A percentile compares a stretch with the other conserved stretches of the same genome.
Conservation (phyloP, 805 yeast species). For the Phaffomyces thermotolerans region DNA sequence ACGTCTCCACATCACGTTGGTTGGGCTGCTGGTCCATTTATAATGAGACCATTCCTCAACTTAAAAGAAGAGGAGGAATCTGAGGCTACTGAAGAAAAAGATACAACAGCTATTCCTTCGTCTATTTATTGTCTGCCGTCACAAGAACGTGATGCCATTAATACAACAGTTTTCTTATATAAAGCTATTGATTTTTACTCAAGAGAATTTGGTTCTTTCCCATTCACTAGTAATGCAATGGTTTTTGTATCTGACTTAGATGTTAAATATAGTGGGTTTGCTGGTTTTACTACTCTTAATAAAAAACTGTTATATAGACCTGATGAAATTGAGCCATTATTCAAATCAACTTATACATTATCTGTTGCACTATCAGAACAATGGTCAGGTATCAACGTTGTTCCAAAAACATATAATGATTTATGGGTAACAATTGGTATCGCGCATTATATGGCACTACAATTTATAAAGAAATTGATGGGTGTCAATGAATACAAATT, state of each 20-base stretch:
- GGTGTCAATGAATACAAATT: conserved; percentile 80
- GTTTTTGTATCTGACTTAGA: conserved; percentile 61
- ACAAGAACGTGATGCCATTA: conserved; percentile 45
- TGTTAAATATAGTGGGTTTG: conserved; percentile 50
- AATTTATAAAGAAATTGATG: conserved; percentile 61
- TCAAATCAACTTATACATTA: conserved; percentile 57
- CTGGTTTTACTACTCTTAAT: conserved; percentile 61
- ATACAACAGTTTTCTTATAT: conserved; percentile 69
- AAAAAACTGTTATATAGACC: conserved; percentile 65
- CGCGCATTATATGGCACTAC: conserved; percentile 72
- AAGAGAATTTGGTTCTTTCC: conserved; percentile 88
- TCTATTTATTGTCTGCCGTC: conserved; percentile 60
- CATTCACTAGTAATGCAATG: conserved; percentile 75
- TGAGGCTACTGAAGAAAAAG: conserved; percentile 27
- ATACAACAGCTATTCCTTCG: conserved; percentile 41
- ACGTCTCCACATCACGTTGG: conserved; percentile 93
- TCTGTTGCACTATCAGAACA: conserved; percentile 74
- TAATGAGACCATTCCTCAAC: conserved; percentile 48
- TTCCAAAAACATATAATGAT: conserved; percentile 73
- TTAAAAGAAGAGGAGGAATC: conserved; percentile 29
- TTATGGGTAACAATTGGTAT: conserved; percentile 88
- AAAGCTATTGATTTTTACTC: conserved; percentile 78
- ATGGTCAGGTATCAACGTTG: conserved; percentile 90
- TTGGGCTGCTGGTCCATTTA: conserved; percentile 89
- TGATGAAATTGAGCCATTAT: conserved; percentile 70